Evolutionary conservation across 2,329 filamentous ascomycete species (phyloP).

Genomic region (Diaporthe destruens): DNA sequence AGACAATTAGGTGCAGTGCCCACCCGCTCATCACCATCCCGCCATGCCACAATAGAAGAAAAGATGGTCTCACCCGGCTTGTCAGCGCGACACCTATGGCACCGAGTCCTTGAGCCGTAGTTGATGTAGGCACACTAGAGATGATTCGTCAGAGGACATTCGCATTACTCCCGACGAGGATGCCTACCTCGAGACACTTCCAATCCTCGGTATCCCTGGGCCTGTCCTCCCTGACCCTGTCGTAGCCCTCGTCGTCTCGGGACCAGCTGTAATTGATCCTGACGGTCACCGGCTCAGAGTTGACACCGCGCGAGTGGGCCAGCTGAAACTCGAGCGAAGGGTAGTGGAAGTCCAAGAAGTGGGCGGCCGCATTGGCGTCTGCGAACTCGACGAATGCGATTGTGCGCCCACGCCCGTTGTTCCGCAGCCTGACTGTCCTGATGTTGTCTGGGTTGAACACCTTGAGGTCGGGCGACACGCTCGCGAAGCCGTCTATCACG

Average conservation of each 20-base stretch:
- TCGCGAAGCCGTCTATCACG: conserved; percentile 44
- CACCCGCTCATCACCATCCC: neutral
- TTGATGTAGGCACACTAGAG: conserved; percentile 67
- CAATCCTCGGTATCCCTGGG: conserved; percentile 52
- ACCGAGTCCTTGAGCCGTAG: conserved; percentile 66
- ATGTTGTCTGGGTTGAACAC: conserved; percentile 43
- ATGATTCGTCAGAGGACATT: conserved; percentile 3
- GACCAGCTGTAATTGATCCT: conserved; percentile 53
- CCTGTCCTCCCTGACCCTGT: conserved; percentile 33
- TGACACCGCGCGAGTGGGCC: conserved; percentile 47
- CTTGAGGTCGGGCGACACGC: conserved; percentile 38
- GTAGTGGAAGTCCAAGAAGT: conserved; percentile 55
- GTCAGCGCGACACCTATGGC: conserved; percentile 69
- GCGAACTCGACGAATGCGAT: conserved; percentile 58
- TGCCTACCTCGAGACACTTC: conserved; percentile 54
- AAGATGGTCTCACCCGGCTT: conserved; percentile 59
- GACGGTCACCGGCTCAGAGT: conserved; percentile 49
- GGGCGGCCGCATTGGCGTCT: conserved; percentile 54
- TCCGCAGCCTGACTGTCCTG: conserved; percentile 41
- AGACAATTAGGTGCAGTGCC: neutral
- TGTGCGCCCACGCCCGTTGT: conserved; percentile 47
- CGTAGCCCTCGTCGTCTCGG: conserved; percentile 48
- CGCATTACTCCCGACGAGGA: neutral
- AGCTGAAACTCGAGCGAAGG: conserved; percentile 53
- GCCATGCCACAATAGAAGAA: neutral